A percentile compares a stretch with the other conserved stretches of the same genome.
Evolutionary conservation across 108 stramenopile species (phyloP).

Genomic region (Thalassiosira profunda): DNA sequence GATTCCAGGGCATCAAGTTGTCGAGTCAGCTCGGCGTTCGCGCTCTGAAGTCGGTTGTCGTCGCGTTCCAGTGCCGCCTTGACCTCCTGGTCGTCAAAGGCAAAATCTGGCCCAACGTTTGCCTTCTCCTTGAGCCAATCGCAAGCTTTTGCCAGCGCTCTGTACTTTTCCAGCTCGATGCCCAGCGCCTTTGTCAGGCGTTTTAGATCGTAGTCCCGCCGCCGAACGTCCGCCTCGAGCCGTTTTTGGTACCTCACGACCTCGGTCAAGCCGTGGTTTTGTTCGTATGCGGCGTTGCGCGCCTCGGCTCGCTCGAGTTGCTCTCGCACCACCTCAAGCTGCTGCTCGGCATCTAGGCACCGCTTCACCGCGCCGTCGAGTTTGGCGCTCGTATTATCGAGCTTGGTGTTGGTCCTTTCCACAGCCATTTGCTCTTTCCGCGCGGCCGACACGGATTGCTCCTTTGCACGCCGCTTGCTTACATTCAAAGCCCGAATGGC

Average conservation of each 20-base stretch:
- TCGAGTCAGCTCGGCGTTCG: constrained; percentile 56
- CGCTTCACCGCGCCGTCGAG: neutral
- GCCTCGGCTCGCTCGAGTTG: constrained; percentile 50
- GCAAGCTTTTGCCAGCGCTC: constrained; percentile 62
- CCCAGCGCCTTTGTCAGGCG: constrained; percentile 20
- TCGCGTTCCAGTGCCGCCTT: constrained; percentile 23
- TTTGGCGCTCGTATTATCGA: constrained; percentile 16
- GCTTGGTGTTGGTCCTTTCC: constrained; percentile 1
- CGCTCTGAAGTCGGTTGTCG: constrained; percentile 24
- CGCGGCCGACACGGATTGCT: constrained; percentile 14
- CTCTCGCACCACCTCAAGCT: constrained; percentile 54
- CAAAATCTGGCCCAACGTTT: constrained; percentile 54
- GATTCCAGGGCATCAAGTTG: constrained; percentile 73
- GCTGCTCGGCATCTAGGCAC: constrained; percentile 28
- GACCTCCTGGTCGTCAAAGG: constrained; percentile 62
- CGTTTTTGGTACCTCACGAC: constrained; percentile 65
- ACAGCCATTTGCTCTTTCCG: constrained; percentile 10
- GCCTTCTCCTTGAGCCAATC: constrained; percentile 74
- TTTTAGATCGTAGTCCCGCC: constrained; percentile 65
- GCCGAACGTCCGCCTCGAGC: constrained; percentile 70
- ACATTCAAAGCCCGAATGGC: constrained; percentile 33
- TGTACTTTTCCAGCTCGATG: constrained; percentile 26
- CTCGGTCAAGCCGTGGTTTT: constrained; percentile 73
- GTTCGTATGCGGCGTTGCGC: constrained; percentile 67
- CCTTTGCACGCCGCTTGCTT: constrained; percentile 23